Base-by-base conservation (phyloP, 2,329 filamentous ascomycete species). In the Scedosporium apiospermum region DNA sequence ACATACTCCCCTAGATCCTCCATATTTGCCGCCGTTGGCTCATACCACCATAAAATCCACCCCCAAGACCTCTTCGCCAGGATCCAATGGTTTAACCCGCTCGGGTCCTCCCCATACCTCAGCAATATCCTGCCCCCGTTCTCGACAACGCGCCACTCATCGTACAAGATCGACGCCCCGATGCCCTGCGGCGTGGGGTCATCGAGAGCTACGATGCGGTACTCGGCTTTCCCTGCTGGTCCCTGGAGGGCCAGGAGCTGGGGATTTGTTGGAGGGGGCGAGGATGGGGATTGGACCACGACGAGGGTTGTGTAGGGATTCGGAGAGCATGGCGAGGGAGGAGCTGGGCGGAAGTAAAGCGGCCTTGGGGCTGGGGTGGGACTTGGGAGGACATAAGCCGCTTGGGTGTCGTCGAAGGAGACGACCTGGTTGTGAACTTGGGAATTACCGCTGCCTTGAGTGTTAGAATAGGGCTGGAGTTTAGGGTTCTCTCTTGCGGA, bases 31-130 rank as follows among this genome's bases (percentile, higher is more conserved):
- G 2, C 38, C 12, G 18, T 60, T 7, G 58, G 58, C 21, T 46
- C 38, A 44, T 46, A 46, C 58, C 58, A 60, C 58, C 58, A 60
- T 7, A 60, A 21, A 46, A 60, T 30, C 58, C 58, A 60, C 9
- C 58, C 58, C 38, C 38, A 42, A 4, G 2, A 4, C 58, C 23
- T 49, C 23, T 60, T 49, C 14, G 34, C 38, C 41, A 60, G 9
- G 4, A 49, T 18, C 58, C 58, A 60, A 23, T 14, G 18, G 3
- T 14, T 12, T 4, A 41, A 12, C 21, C 16, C 18, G 18, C 3
- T 41, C 6, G 21, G 10, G 12, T 46, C 21, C 10, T 27, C 18
- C 41, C 21, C n/a, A 21, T 23, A 49, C 18, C 58, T 27, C n/a
- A 60, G 41, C 26, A 60, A 14, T 34, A n/a, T 21, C 26, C 58